Percentiles rank a stretch among this genome's conserved stretches.
phyloP scores from a whole-genome alignment of 1,139 yeast species.

The Hansenula sp. region DNA sequence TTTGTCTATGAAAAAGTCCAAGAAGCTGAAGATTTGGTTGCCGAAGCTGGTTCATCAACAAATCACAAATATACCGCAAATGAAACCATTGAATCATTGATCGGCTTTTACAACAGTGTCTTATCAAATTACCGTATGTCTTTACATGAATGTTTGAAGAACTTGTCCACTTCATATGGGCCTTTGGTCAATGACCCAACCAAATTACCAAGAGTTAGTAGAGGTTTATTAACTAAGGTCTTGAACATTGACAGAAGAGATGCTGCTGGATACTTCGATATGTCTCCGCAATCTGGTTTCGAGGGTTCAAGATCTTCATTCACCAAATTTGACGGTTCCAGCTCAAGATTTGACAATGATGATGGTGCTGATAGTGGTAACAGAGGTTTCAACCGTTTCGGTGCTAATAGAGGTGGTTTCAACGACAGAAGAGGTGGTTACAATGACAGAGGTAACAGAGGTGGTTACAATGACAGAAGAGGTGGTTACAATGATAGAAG shows the following conservation, averaged over 20 bases:
- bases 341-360: not conserved
- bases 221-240: slow-evolving; percentile 16
- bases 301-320: no score
- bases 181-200: slow-evolving; percentile 14
- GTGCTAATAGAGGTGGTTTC: not conserved
- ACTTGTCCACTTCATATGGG: slow-evolving; percentile 16
- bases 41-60: slow-evolving; percentile 19
- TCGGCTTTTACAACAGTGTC: slow-evolving; percentile 34
- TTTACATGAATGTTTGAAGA: slow-evolving; percentile 16
- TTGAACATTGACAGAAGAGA: slow-evolving; percentile 12
- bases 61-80: slow-evolving; percentile 23
- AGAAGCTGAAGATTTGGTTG: slow-evolving; percentile 27
- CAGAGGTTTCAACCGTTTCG: slow-evolving; percentile 3
- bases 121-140: slow-evolving; percentile 28
- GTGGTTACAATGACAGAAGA: slow-evolving; percentile 3
- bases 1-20: slow-evolving; percentile 26
- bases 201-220: slow-evolving; percentile 18
- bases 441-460: slow-evolving; percentile 2
- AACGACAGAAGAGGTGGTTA: not conserved
- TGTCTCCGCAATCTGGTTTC: not conserved
- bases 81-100: slow-evolving; percentile 28
- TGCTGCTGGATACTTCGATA: slow-evolving; percentile 22
- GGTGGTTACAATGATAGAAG: not conserved
- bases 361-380: slow-evolving; percentile 10
- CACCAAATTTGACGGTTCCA: slow-evolving; percentile 5